Percentiles rank a stretch among this genome's conserved stretches.
These are phyloP conservation scores for Alternaria sp. DNA, from an alignment of 2,329 filamentous ascomycete species.

Conservation along the genomic window DNA sequence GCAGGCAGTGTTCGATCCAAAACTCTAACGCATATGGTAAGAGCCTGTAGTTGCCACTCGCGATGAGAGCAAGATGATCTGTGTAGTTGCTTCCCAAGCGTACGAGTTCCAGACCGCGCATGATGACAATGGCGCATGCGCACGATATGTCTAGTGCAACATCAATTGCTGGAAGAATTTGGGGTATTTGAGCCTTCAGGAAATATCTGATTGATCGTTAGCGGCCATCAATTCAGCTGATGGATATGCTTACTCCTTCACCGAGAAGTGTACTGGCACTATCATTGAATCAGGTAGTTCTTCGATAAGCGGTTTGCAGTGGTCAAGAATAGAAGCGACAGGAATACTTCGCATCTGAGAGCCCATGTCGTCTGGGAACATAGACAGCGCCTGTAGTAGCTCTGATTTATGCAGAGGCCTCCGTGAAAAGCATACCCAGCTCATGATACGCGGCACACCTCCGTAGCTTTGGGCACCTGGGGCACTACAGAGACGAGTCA, in stretches of 20 bases:
- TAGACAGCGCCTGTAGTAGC: not conserved
- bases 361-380: not conserved
- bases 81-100: not conserved
- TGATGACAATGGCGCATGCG: not conserved
- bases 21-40: not conserved
- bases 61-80: not conserved
- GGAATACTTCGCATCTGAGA: not conserved
- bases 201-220: not conserved
- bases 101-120: not conserved
- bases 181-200: not conserved
- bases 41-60: not conserved
- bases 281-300: not conserved
- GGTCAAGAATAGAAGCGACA: not conserved
- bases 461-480: not conserved
- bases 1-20: not conserved
- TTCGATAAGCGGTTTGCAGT: not conserved
- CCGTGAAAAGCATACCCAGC: not conserved
- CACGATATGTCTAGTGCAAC: not conserved
- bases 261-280: not conserved
- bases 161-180: not conserved
- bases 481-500: not conserved
- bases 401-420: not conserved
- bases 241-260: not conserved
- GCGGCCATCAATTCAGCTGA: too few species aligned
- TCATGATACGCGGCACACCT: not conserved